A percentile compares a stretch with the other conserved stretches of the same genome.
phyloP scores from a whole-genome alignment of 1,284 basidiomycete genomes.

The Pholiota adiposa region DNA sequence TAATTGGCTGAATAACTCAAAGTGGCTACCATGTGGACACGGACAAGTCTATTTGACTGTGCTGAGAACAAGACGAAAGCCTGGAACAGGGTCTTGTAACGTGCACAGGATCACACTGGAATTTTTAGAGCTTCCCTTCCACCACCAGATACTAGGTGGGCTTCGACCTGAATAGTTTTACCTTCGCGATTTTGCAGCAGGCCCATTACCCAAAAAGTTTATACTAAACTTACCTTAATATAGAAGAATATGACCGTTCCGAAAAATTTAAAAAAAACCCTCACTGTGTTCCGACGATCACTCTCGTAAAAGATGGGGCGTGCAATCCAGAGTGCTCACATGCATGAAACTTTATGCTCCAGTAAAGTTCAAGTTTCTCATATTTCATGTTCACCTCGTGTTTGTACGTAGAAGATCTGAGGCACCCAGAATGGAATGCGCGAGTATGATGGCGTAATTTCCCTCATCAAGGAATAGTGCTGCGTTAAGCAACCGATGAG shows the following conservation, averaged over 20 bases:
- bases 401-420: no score
- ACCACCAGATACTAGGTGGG: not conserved
- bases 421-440: not conserved
- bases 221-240: not conserved
- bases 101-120: not conserved
- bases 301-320: not conserved
- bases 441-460: no score
- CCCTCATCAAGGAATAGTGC: no score
- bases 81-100: no score
- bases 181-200: no score
- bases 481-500: no score
- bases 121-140: not conserved
- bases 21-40: conserved; percentile 7
- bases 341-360: not conserved
- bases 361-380: not conserved
- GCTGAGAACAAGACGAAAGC: conserved; percentile 4
- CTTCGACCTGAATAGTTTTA: not conserved
- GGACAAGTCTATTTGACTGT: conserved; percentile 15
- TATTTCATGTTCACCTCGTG: no score
- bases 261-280: no score
- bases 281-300: not conserved
- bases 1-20: not conserved
- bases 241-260: no score
- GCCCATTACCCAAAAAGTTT: not conserved
- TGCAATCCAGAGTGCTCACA: not conserved